phyloP scores from a whole-genome alignment of 208 protist genomes.

The Leishmania major region DNA sequence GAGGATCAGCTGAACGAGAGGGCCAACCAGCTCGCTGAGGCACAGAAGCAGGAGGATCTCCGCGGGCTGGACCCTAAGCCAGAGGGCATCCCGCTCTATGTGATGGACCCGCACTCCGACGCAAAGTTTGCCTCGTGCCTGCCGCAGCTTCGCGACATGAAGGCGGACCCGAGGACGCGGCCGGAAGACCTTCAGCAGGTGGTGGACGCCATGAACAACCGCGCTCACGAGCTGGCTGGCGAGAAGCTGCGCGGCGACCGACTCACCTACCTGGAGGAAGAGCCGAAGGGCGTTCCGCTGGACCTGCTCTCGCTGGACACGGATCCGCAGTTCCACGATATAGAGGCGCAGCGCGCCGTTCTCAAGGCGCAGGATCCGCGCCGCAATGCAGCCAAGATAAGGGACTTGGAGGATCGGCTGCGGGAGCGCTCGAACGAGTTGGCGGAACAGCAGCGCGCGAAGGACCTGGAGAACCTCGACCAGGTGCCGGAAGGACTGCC shows the following conservation, averaged over 20 bases:
- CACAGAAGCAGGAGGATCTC: conserved; percentile 74
- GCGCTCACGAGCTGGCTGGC: conserved; percentile 63
- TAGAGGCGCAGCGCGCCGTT: conserved; percentile 68
- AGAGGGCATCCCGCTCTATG: conserved; percentile 56
- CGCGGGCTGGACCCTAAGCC: conserved; percentile 56
- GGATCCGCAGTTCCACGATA: conserved; percentile 54
- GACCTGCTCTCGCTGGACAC: conserved; percentile 64
- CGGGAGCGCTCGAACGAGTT: conserved; percentile 66
- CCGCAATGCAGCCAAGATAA: conserved; percentile 69
- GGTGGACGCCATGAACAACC: conserved; percentile 62
- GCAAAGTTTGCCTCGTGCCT: conserved; percentile 47
- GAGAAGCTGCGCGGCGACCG: conserved; percentile 59
- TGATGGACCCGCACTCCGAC: conserved; percentile 63
- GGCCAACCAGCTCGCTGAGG: conserved; percentile 60
- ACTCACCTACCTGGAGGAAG: conserved; percentile 48
- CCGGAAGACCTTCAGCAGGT: conserved; percentile 41
- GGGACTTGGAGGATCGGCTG: conserved; percentile 64
- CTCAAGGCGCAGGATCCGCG: conserved; percentile 63
- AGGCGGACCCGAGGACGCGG: conserved; percentile 44
- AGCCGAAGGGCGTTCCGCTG: conserved; percentile 66
- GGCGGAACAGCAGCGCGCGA: conserved; percentile 57
- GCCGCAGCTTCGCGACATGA: conserved; percentile 51
- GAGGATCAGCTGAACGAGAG: conserved; percentile 72
- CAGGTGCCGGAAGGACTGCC: conserved; percentile 65
- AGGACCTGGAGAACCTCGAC: conserved; percentile 65